Conservation (phyloP, 116 monocot genomes). For the Papilionanthe hybrid region DNA sequence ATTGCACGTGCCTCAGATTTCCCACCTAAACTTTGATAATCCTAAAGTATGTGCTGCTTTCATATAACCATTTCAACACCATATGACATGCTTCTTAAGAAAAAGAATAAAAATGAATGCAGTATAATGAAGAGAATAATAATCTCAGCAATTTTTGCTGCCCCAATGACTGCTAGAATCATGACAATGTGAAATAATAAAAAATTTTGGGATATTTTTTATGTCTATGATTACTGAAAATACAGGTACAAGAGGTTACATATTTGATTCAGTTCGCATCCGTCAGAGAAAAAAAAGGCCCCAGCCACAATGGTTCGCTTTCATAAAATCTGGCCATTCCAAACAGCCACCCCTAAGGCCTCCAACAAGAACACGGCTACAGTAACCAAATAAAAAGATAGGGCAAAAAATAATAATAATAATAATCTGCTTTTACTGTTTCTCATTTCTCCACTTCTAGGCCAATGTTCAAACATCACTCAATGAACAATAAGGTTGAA, state of each 20-base stretch:
- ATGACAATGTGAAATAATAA: not conserved
- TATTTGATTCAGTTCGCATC: not conserved
- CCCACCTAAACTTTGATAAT: not conserved
- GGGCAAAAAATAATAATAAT: not conserved
- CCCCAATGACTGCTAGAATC: not conserved
- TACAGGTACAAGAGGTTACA: not conserved
- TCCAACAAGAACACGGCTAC: not conserved
- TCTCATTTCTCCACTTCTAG: no score
- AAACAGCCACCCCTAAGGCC: not conserved
- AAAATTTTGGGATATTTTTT: not conserved
- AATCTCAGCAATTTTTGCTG: not conserved
- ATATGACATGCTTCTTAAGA: not conserved
- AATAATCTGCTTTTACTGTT: not conserved
- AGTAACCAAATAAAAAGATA: not conserved
- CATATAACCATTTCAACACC: not conserved
- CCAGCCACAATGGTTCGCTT: no score
- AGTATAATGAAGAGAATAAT: not conserved
- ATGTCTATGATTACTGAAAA: not conserved
- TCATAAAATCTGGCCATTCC: no score
- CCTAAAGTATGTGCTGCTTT: not conserved
- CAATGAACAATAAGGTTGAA: no score
- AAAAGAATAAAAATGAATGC: not conserved
- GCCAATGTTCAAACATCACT: no score
- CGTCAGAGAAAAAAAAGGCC: not conserved
- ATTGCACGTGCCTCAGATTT: not conserved